phyloP scores from a whole-genome alignment of 2,329 filamentous ascomycete species.

The Cryphonectria naterciae region DNA sequence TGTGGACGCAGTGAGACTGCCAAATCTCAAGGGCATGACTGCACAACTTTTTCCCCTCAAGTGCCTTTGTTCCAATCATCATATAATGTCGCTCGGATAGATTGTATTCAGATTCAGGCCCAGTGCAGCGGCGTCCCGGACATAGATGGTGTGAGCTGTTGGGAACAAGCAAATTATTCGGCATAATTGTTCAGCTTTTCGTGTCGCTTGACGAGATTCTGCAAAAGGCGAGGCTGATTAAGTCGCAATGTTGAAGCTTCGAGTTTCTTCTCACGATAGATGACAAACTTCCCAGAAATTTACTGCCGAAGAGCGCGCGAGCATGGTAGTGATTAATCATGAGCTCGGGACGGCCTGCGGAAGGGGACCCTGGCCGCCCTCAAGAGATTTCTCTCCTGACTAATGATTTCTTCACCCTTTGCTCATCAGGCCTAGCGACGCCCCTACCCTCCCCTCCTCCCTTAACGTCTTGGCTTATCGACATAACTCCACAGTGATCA shows the following conservation, averaged over 20 bases:
- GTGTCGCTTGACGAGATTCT: neutral
- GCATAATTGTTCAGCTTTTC: neutral
- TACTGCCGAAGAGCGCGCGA: neutral
- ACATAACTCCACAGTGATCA: neutral
- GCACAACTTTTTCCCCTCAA: neutral
- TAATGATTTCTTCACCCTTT: neutral
- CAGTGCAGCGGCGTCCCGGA: neutral
- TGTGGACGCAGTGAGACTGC: neutral
- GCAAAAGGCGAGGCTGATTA: neutral
- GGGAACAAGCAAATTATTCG: neutral
- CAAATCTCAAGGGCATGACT: slow-evolving; percentile 6
- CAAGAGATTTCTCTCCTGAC: neutral
- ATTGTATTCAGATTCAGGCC: neutral
- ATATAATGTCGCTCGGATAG: neutral
- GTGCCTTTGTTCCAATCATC: neutral
- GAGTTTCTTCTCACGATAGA: neutral
- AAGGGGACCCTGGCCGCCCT: neutral
- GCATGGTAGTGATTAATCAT: neutral
- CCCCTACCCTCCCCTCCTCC: neutral
- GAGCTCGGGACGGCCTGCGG: neutral
- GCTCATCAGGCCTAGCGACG: neutral
- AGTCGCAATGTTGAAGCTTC: neutral
- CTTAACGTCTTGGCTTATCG: neutral
- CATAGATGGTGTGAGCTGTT: neutral
- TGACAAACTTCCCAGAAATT: neutral